Evolutionary conservation across 2,329 filamentous ascomycete genomes (phyloP).

Genomic region (Ascochyta clinopodiicola): DNA sequence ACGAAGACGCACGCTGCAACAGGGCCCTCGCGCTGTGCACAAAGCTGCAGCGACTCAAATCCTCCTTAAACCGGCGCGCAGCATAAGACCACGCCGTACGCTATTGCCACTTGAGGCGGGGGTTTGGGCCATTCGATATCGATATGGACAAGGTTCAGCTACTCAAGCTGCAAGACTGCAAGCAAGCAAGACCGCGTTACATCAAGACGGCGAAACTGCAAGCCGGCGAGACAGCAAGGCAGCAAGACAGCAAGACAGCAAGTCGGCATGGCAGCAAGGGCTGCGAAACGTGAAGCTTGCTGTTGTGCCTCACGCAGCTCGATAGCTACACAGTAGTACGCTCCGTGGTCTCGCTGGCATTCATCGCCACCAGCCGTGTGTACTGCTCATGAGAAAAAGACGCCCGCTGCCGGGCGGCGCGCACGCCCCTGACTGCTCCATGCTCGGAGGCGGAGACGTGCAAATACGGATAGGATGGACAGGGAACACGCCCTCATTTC

Average conservation of each 20-base stretch:
- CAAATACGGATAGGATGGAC: conserved; percentile 38
- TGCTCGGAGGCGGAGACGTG: conserved; percentile 34
- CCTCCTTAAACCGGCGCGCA: conserved; percentile 29
- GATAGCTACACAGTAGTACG: background rate
- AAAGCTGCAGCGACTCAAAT: conserved; percentile 36
- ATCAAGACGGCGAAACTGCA: no score
- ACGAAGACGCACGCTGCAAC: conserved; percentile 37
- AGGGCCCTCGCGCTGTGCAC: conserved; percentile 34
- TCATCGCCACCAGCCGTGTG: conserved; percentile 4
- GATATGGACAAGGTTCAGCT: conserved; percentile 2
- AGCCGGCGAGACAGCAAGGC: no score
- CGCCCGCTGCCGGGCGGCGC: conserved; percentile 21
- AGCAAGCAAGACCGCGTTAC: background rate
- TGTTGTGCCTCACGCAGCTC: background rate
- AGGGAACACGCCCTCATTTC: conserved; percentile 43
- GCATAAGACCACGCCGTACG: conserved; percentile 25
- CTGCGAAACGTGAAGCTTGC: background rate
- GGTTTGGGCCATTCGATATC: conserved; percentile 14
- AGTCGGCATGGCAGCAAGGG: background rate
- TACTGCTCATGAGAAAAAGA: conserved; percentile 9
- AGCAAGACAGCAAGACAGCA: background rate
- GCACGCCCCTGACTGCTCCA: conserved; percentile 39
- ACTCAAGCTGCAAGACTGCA: conserved; percentile 5
- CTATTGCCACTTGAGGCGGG: conserved; percentile 34
- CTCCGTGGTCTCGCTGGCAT: background rate